Evolutionary conservation across 2,329 filamentous ascomycete species (phyloP).

Genomic region (Cytospora piceae): DNA sequence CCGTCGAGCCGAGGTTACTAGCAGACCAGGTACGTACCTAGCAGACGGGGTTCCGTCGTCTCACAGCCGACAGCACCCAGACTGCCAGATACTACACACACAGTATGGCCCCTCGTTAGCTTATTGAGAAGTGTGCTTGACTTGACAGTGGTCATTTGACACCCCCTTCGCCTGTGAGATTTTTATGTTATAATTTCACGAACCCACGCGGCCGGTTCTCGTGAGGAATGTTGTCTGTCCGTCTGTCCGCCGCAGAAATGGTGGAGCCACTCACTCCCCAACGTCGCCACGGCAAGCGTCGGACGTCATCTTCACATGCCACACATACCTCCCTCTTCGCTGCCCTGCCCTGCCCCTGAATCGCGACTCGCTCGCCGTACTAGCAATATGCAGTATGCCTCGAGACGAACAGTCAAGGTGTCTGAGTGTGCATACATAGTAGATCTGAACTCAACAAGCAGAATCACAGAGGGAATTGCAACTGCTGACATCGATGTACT

Average conservation of each 20-base stretch:
- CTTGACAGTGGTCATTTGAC: not conserved
- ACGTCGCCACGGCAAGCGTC: not conserved
- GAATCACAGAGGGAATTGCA: not conserved
- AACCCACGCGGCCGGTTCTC: not conserved
- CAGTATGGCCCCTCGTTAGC: no score
- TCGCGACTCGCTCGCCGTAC: not conserved
- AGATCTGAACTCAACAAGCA: not conserved
- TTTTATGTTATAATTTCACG: not conserved
- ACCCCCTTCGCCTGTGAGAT: not conserved
- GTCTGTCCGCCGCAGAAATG: not conserved
- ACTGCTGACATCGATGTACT: no score
- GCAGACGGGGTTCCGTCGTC: not conserved
- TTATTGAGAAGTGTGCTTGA: not conserved
- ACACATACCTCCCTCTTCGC: not conserved
- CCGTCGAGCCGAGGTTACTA: slow-evolving; percentile 27
- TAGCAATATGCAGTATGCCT: not conserved
- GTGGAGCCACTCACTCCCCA: not conserved
- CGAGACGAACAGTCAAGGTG: not conserved
- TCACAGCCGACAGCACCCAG: not conserved
- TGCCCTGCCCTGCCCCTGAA: not conserved
- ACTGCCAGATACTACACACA: no score
- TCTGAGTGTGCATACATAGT: no score
- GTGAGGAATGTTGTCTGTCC: not conserved
- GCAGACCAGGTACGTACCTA: slow-evolving; percentile 4
- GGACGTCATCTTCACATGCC: slow-evolving; percentile 27